phyloP scores from a whole-genome alignment of 2,329 filamentous ascomycete genomes.

The Orbilia quercus region DNA sequence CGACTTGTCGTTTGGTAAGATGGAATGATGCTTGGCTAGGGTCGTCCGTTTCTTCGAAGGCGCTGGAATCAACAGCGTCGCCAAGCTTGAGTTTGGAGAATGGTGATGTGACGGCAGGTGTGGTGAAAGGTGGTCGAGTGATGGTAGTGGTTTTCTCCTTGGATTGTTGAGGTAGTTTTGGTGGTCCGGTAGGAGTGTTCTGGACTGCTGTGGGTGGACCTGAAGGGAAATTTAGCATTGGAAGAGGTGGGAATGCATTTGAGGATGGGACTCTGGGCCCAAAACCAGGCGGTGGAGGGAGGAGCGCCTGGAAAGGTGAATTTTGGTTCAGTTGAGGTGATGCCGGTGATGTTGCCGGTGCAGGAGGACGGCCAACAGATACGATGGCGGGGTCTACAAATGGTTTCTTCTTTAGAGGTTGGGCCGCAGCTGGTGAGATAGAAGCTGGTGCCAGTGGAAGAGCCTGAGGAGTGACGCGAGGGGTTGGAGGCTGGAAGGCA shows the following conservation, averaged over 20 bases:
- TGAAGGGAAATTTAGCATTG: slow-evolving; percentile 15
- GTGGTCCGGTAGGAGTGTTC: slow-evolving; percentile 14
- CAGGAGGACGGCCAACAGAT: slow-evolving; percentile 57
- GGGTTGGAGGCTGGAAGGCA: slow-evolving; percentile 33
- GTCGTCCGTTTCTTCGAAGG: slow-evolving; percentile 60
- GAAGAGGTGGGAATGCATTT: slow-evolving; percentile 33
- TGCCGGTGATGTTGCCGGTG: slow-evolving; percentile 25
- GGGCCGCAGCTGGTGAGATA: slow-evolving; percentile 32
- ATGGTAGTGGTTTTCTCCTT: slow-evolving; percentile 20
- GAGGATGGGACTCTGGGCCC: slow-evolving; percentile 30
- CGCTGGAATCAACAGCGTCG: slow-evolving; percentile 59
- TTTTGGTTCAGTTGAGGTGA: slow-evolving; percentile 23
- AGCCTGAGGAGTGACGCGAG: slow-evolving; percentile 39
- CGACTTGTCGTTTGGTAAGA: slow-evolving; percentile 32
- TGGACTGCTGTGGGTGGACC: slow-evolving; percentile 20
- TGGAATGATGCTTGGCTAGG: slow-evolving; percentile 50
- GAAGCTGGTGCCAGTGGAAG: slow-evolving; percentile 16
- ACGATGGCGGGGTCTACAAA: slow-evolving; percentile 60
- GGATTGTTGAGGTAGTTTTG: neutral
- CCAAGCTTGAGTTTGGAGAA: slow-evolving; percentile 58
- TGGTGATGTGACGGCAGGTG: slow-evolving; percentile 42
- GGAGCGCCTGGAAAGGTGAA: slow-evolving; percentile 18
- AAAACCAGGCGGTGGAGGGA: too few species aligned
- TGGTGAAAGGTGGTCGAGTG: slow-evolving; percentile 41
- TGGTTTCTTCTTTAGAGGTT: slow-evolving; percentile 42